Conservation (phyloP, 352 stramenopile species). For the Phytophthora sojae region DNA sequence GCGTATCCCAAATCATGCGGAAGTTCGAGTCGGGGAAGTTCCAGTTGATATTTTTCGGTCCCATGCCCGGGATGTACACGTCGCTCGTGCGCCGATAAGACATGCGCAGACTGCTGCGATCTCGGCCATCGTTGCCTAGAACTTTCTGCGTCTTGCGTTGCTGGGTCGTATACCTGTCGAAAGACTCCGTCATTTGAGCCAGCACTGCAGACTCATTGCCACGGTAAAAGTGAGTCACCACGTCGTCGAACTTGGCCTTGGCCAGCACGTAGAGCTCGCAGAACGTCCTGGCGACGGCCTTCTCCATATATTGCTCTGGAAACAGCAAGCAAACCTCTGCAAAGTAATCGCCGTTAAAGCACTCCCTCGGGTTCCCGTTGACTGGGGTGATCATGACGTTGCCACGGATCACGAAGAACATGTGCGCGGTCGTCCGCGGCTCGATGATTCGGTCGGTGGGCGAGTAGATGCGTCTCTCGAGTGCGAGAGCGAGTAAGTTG, state of each 20-base stretch:
- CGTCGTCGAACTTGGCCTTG: constrained; percentile 59
- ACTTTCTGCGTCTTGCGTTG: constrained; percentile 77
- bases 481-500: constrained; percentile 53
- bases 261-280: constrained; percentile 77
- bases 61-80: background rate
- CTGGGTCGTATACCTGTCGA: constrained; percentile 62
- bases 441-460: constrained; percentile 64
- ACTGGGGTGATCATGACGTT: constrained; percentile 51
- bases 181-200: constrained; percentile 44
- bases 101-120: background rate
- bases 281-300: constrained; percentile 71
- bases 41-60: constrained; percentile 11
- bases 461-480: constrained; percentile 58
- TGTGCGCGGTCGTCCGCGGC: constrained; percentile 65
- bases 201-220: constrained; percentile 32
- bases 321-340: constrained; percentile 55
- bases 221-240: constrained; percentile 58
- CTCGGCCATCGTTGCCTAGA: constrained; percentile 44
- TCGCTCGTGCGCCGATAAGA: background rate
- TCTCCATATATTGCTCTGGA: constrained; percentile 62
- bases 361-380: constrained; percentile 54
- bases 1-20: constrained; percentile 40
- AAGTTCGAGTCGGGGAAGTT: constrained; percentile 1
- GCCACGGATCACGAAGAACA: constrained; percentile 72
- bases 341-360: constrained; percentile 62